Evolutionary conservation across 352 stramenopile species (phyloP).

Genomic region (Phytophthora megakarya): DNA sequence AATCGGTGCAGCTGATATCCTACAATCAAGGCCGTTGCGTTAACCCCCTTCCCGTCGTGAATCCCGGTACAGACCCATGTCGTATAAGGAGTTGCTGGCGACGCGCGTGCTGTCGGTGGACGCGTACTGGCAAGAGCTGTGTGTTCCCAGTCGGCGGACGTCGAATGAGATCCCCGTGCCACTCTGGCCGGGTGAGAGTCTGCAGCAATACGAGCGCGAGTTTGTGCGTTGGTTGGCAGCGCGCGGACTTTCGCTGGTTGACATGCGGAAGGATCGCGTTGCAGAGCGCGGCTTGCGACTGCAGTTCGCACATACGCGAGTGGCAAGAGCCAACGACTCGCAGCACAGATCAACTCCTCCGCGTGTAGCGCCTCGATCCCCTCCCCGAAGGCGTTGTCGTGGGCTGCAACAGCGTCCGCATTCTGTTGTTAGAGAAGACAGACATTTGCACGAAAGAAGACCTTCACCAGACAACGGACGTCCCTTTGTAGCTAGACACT

Average conservation of each 20-base stretch:
- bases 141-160: conserved; percentile 4
- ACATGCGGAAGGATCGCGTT: conserved; percentile 12
- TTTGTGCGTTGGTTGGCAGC: conserved; percentile 33
- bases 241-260: conserved; percentile 8
- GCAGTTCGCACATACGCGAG: conserved; percentile 30
- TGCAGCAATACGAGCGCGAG: conserved; percentile 31
- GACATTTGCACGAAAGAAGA: neutral
- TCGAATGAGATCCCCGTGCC: conserved; percentile 34
- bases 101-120: conserved; percentile 33
- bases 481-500: neutral
- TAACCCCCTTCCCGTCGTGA: neutral
- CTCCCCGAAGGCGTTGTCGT: neutral
- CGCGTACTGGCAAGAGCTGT: conserved; percentile 24
- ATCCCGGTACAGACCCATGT: conserved; percentile 3
- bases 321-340: conserved; percentile 3
- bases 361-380: neutral
- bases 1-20: neutral
- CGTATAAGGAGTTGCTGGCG: conserved; percentile 14
- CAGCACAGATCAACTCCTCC: neutral
- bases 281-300: conserved; percentile 21
- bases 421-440: conserved; percentile 1
- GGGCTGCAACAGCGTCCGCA: conserved; percentile 1
- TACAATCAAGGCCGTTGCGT: neutral
- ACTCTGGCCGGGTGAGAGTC: conserved; percentile 37
- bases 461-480: conserved; percentile 7